A percentile compares a stretch with the other conserved stretches of the same genome.
Evolutionary conservation across 192 early-diverging fungal genomes (phyloP).

Genomic region (Coemansia sp.): DNA sequence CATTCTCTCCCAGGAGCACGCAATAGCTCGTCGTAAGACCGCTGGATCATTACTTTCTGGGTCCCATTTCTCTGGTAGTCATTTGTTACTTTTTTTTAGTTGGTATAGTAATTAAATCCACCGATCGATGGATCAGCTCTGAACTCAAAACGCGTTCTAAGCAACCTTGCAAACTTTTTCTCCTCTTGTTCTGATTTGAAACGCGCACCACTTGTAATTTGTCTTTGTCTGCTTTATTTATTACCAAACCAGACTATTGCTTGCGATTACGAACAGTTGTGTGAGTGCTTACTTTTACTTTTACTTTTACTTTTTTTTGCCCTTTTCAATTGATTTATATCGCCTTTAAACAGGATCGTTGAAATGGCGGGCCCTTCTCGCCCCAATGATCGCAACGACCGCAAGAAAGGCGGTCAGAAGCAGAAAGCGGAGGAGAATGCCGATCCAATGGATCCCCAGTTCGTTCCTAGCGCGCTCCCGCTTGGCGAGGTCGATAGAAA

Average conservation of each 20-base stretch:
- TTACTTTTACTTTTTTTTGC: not conserved
- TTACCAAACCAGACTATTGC: no score
- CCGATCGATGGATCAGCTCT: no score
- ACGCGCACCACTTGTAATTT: not conserved
- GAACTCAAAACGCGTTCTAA: not conserved
- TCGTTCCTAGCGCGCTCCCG: conserved; percentile 29
- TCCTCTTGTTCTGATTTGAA: not conserved
- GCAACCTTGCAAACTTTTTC: not conserved
- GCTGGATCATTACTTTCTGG: not conserved
- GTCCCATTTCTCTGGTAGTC: no score
- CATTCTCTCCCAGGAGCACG: not conserved
- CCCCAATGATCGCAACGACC: conserved; percentile 1
- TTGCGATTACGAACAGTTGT: no score
- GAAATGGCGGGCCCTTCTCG: conserved; percentile 9
- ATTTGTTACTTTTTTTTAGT: no score
- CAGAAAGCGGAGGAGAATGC: not conserved
- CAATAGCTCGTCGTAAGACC: not conserved
- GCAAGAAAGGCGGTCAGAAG: conserved; percentile 3
- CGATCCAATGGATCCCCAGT: conserved; percentile 29
- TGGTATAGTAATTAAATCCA: no score
- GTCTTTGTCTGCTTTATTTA: no score
- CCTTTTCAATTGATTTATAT: not conserved
- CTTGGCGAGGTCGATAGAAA: conserved; percentile 58
- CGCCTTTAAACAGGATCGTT: not conserved
- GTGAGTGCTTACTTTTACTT: no score